Base-by-base conservation (phyloP, 345 rosid species). In the Gossypium sturtianum region DNA sequence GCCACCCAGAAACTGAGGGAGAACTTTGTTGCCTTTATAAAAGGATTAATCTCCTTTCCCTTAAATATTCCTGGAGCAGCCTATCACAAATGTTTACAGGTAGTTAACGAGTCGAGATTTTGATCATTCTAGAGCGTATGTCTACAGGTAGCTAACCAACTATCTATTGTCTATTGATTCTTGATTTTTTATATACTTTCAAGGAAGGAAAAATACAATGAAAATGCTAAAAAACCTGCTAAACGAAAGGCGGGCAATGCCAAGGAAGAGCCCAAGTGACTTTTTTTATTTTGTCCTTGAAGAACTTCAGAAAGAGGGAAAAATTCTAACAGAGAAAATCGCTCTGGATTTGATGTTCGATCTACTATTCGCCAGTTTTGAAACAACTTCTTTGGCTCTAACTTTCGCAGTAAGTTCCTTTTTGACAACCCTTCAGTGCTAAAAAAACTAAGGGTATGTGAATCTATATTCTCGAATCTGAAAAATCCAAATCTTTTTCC, bases 121-220 rank as follows among this genome's bases (percentile, higher is more conserved):
- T 38, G n/a, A 20, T 60, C 25, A 5, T 49, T 60, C 34, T 27
- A 27, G 34, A 27, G 34, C 4, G 4, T 2, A 27, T 3, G 34
- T 27, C 34, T 27, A 27, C 34, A 27, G 4, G 34, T 27, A 27
- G 34, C 34, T 27, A 3, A 27, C 65, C 13, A 22, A 43, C 12
- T 41, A 8, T 23, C 3, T 44, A 29, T 23, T 27, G 27, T 65
- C 76, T 47, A 47, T 73, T 57, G 12, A 73, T 9, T 22, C 27
- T 52, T 76, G 25, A 52, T 45, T 66, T 16, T 27, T 27, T 27
- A 0, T 27, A 27, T 27, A 27, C 3, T 27, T 27, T 27, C 34
- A 94, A 97, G 98, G 98, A 66, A 88, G 98, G 81, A 86, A 87
- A 80, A 89, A 75, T 73, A 95, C 95, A 75, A 92, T 92, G 97